Evolutionary conservation across 73 alveolate species (phyloP), one percentile per base, ranked within the genome.

Genomic region (Symbiodinium pilosum): DNA sequence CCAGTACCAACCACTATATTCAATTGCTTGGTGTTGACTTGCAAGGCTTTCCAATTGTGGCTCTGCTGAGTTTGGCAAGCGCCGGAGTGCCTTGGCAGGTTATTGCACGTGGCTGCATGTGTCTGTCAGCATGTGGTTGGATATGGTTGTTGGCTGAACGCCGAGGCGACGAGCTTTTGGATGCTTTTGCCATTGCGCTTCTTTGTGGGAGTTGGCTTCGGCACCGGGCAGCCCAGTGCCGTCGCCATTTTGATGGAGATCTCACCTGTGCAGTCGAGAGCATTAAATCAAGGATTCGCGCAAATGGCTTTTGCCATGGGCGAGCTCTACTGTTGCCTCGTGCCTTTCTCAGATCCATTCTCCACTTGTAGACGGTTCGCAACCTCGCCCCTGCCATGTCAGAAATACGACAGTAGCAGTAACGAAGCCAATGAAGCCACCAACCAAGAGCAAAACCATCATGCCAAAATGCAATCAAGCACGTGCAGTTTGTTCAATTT

Each of bases 251-350:
- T 87, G 44, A 59, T 59, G 94, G 94, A 64, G 32, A 64, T 64
- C 77, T 64, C 77, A 28, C 77, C 77, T 32, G 77, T 64, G 36
- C 77, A 64, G 40, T 64, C 77, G 38, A 64, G 77, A 26, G 77
- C 77, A 24, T 64, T 64, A 36, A 64, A 64, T 28, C 77, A 64
- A 64, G 77, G 77, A 36, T 43, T 87, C 20, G 94, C 94, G 34
- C 94, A 87, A n/a, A 21, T 64, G 51, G 94, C 94, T 44, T 87
- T 87, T 28, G 94, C 94, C 12, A 2, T 87, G 38, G 94, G 94
- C 8, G 94, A 87, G 86, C 94, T 87, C 47, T 87, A 56, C 86
- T 87, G 94, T 51, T 87, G 94, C 71, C 7, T 87, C 59, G 94
- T 51, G 39, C 85, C 47, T 4, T 39, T 68, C 86, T 64, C 77